Evolutionary conservation across 768 basidiomycete genomes (phyloP), one percentile per base, ranked within the genome.

Genomic region (Termitomyces heimii): DNA sequence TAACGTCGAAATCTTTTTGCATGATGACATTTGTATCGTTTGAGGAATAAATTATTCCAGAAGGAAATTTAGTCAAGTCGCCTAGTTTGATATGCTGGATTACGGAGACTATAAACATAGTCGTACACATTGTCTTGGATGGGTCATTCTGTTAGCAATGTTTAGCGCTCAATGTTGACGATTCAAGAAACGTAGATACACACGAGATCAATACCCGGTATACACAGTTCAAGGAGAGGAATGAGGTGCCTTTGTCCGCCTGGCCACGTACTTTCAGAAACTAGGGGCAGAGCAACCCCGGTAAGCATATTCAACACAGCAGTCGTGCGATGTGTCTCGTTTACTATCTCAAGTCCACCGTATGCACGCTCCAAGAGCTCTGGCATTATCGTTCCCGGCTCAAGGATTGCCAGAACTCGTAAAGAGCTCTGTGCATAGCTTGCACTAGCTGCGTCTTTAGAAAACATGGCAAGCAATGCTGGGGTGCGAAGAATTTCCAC

Each of bases 291-390:
- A 18, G 91, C 76, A 28, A 94, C 83, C 2, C 84, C 86, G 20
- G 89, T 82, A 29, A 98, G 79, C 68, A 90, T 89, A 52, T 88
- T 91, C 45, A 98, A 77, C 10, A 93, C 92, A 1, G 95, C 91
- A 2, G 93, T 94, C 4, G 95, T 97, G 40, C 95, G 77, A 68
- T 97, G 93, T 0, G 96, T 98, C 77, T 98, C 95, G 61, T 95
- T 94, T 18, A 98, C 82, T 12, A 88, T 86, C 67, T 97, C 94
- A n/a, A 98, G 75, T 0, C 94, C 94, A 37, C 89, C 81, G 60
- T 96, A 94, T 1, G 93, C 92, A 31, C 94, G 83, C 65, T 97
- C 95, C 24, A 98, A 78, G 13, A 98, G 76, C 42, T 93, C 87
- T 3, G 94, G 94, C 85, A 98, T 89, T 63, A 98, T 81, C 34